phyloP scores from a whole-genome alignment of 108 stramenopile genomes.

The Nitzschia sp. region DNA sequence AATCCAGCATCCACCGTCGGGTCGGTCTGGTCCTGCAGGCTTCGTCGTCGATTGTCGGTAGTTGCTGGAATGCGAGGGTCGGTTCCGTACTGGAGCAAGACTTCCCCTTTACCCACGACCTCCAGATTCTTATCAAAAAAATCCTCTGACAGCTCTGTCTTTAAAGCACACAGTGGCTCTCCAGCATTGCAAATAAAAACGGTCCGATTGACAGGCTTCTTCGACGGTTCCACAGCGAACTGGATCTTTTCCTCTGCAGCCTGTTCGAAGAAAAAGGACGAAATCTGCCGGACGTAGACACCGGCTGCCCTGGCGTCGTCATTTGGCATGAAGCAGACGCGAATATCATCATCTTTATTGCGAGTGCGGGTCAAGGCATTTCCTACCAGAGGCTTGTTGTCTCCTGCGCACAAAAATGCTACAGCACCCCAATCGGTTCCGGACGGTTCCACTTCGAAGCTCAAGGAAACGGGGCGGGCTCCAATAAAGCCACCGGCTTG shows the following conservation, averaged over 20 bases:
- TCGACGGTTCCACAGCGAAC: constrained; percentile 1
- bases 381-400: constrained; percentile 9
- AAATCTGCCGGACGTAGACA: constrained; percentile 12
- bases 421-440: constrained; percentile 11
- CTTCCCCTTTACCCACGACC: constrained; percentile 10
- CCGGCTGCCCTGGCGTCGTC: not conserved
- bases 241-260: constrained; percentile 6
- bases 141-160: not conserved
- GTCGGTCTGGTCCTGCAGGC: not conserved
- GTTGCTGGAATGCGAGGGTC: not conserved
- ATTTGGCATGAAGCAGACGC: constrained; percentile 16
- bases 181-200: constrained; percentile 20
- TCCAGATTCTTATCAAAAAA: constrained; percentile 16
- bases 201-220: not conserved
- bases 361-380: not conserved
- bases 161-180: constrained; percentile 12
- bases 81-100: constrained; percentile 21
- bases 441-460: constrained; percentile 18
- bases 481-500: not conserved
- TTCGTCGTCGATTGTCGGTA: not conserved
- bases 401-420: constrained; percentile 9
- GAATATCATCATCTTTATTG: constrained; percentile 12
- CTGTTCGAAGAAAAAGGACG: constrained; percentile 11
- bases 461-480: not conserved
- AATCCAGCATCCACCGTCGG: constrained; percentile 12